Conservation (phyloP, 2,329 filamentous ascomycete species). For the Stemphylium beticola region DNA sequence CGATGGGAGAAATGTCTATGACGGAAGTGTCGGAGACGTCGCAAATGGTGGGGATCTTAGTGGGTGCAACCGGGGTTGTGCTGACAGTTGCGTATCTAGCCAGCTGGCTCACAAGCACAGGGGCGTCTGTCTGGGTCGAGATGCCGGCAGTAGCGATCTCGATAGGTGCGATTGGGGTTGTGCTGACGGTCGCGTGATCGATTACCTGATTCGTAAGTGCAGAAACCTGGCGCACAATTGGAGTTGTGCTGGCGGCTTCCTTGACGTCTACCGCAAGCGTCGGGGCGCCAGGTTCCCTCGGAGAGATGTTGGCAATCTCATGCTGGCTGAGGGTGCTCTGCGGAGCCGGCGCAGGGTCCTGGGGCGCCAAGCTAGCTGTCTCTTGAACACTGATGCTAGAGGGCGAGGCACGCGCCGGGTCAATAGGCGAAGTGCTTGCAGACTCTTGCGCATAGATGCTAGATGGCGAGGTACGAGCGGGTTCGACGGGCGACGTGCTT, state of each 20-base stretch:
- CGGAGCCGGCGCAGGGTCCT: not conserved
- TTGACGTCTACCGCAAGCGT: not conserved
- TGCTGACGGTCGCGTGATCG: not conserved
- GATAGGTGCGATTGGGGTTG: conserved; percentile 3
- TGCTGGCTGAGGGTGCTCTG: not conserved
- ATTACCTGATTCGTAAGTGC: too few relatives aligned
- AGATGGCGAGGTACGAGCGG: not conserved
- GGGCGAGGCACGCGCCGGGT: not conserved
- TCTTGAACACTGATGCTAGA: not conserved
- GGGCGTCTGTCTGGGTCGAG: conserved; percentile 11
- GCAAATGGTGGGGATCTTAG: not conserved
- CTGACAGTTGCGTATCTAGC: not conserved
- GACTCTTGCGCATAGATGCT: not conserved
- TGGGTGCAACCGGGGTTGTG: not conserved
- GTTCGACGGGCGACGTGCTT: not conserved
- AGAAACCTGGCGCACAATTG: not conserved
- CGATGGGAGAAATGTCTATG: conserved; percentile 2
- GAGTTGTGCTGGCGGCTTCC: conserved; percentile 7
- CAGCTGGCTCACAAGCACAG: conserved; percentile 2
- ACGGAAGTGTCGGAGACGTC: not conserved
- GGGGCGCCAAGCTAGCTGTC: not conserved
- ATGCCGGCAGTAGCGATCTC: not conserved
- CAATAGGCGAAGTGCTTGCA: not conserved
- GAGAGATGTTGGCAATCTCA: conserved; percentile 1
- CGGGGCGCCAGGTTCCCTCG: not conserved